Conservation (phyloP, 1,284 basidiomycete genomes). For the Rhodotorula sp. region DNA sequence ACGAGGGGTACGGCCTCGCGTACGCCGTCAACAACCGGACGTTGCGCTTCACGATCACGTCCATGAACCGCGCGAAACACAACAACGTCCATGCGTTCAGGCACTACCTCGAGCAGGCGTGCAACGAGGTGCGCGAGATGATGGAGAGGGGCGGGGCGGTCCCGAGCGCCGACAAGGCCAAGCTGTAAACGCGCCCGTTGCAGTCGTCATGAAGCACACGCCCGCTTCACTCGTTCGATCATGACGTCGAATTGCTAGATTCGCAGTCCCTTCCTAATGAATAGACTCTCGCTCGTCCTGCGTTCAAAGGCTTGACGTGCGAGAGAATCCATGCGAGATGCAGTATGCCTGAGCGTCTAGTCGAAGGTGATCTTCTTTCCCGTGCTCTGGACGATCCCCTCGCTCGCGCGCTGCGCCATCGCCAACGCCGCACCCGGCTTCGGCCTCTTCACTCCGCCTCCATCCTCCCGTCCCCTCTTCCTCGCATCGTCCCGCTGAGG, state of each 20-base stretch:
- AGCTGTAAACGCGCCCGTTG: constrained; percentile 23
- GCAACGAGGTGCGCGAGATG: constrained; percentile 47
- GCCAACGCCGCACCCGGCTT: constrained; percentile 89
- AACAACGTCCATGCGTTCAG: constrained; percentile 41
- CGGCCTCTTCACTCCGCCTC: constrained; percentile 54
- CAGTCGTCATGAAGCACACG: not conserved
- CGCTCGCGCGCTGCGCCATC: constrained; percentile 77
- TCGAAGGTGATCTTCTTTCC: constrained; percentile 82
- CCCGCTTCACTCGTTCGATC: not conserved
- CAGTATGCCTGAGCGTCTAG: not conserved
- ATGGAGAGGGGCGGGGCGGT: constrained; percentile 37
- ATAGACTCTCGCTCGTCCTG: not conserved
- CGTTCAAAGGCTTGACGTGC: not conserved
- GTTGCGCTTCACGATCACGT: constrained; percentile 91
- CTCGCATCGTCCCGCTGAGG: constrained; percentile 30
- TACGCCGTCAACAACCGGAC: constrained; percentile 87
- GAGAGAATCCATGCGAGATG: not conserved
- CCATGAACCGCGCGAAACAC: constrained; percentile 64
- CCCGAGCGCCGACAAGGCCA: constrained; percentile 39
- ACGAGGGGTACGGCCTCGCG: constrained; percentile 86
- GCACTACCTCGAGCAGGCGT: constrained; percentile 50
- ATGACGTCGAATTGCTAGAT: no score
- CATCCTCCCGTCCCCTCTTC: constrained; percentile 47
- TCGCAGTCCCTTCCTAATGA: not conserved
- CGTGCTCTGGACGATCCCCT: constrained; percentile 72